These are phyloP conservation scores for Cutaneotrichosporon sp. DNA, from an alignment of 1,284 basidiomycete species.

Conservation along the genomic window DNA sequence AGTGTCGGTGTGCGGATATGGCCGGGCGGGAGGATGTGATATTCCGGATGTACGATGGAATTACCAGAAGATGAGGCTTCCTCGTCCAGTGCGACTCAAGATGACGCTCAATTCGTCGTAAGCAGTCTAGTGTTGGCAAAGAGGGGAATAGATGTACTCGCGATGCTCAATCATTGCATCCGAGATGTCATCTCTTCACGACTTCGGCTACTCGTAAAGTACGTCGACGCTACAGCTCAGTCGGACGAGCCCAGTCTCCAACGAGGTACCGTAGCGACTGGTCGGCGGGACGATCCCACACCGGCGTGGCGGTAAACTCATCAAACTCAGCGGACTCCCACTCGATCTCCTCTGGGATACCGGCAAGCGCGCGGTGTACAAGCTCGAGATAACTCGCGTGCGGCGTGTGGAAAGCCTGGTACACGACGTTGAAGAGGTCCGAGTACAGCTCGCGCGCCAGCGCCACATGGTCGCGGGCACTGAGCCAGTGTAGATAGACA, in stretches of 20 bases:
- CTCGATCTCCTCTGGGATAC: constrained; percentile 9
- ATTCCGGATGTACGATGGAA: too few species aligned
- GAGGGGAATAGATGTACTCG: too few species aligned
- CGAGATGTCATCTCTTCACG: too few species aligned
- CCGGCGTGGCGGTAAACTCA: not conserved
- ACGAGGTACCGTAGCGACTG: constrained; percentile 4
- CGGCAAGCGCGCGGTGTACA: constrained; percentile 4
- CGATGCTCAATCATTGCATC: too few species aligned
- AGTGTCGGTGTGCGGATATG: too few species aligned
- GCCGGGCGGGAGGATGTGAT: too few species aligned
- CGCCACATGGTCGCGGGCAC: not conserved
- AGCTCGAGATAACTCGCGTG: constrained; percentile 9
- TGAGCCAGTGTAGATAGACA: constrained; percentile 1
- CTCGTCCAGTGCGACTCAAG: too few species aligned
- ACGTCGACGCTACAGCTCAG: not conserved
- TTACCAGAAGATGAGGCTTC: too few species aligned
- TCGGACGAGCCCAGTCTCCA: constrained; percentile 7
- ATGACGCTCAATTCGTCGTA: too few species aligned
- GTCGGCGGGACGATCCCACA: constrained; percentile 3
- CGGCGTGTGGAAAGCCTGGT: constrained; percentile 12
- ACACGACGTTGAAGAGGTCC: constrained; percentile 12
- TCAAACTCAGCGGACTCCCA: not conserved
- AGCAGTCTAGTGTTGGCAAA: too few species aligned
- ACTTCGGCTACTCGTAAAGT: not conserved
- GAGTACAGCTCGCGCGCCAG: constrained; percentile 15